Conservation (phyloP, 495 filamentous ascomycete species). For the Tuber microsphaerosporum region DNA sequence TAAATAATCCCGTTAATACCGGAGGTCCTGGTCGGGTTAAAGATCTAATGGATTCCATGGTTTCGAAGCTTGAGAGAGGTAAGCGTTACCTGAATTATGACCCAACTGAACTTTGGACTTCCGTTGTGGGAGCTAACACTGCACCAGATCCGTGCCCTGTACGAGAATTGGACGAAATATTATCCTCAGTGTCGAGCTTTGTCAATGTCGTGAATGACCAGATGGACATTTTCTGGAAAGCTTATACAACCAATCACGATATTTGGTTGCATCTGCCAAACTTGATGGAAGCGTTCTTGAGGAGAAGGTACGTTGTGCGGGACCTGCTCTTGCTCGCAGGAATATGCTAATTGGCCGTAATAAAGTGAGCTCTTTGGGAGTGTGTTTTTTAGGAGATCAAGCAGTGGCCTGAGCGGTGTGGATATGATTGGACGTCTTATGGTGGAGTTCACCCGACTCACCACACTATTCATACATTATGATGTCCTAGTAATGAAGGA, state of each 20-base stretch:
- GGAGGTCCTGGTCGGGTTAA: constrained; percentile 22
- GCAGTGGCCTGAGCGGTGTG: constrained; percentile 17
- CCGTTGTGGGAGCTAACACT: neutral
- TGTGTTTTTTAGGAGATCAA: constrained; percentile 25
- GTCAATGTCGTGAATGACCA: constrained; percentile 32
- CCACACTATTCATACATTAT: constrained; percentile 33
- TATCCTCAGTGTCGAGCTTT: constrained; percentile 30
- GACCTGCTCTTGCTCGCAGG: neutral
- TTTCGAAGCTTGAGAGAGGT: constrained; percentile 33
- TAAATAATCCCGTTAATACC: constrained; percentile 30
- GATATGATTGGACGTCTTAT: constrained; percentile 24
- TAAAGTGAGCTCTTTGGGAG: constrained; percentile 26
- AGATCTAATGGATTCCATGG: constrained; percentile 29
- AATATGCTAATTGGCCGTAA: constrained; percentile 5
- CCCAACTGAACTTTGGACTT: neutral
- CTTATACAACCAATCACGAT: constrained; percentile 32
- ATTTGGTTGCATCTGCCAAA: constrained; percentile 34
- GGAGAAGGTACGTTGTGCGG: constrained; percentile 22
- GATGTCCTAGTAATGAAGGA: constrained; percentile 29
- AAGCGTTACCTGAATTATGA: constrained; percentile 1
- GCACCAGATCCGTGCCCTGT: constrained; percentile 16
- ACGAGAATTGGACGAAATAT: constrained; percentile 29
- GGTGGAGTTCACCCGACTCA: constrained; percentile 28
- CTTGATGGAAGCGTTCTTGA: constrained; percentile 30
- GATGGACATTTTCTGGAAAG: constrained; percentile 32